A percentile compares a stretch with the other conserved stretches of the same genome.
Conservation (phyloP, 148 eudicot genomes). For the Pharnaceum exiguum region DNA sequence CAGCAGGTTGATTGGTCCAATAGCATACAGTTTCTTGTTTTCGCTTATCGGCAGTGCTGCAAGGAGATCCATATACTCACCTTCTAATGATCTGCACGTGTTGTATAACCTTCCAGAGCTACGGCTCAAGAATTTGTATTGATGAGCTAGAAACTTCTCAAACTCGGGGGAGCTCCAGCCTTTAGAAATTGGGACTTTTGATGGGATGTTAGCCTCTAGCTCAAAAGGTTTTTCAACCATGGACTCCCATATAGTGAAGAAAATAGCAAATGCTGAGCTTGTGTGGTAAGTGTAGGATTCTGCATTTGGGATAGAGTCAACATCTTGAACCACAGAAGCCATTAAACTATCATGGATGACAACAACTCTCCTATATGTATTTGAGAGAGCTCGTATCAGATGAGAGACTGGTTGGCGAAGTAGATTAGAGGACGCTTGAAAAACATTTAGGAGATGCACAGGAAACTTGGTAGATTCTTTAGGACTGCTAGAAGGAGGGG, state of each 20-base stretch:
- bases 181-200: constrained; percentile 6
- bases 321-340: constrained; percentile 43
- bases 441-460: constrained; percentile 39
- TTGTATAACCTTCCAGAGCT: constrained; percentile 39
- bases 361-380: constrained; percentile 22
- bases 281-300: constrained; percentile 44
- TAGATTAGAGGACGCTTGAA: constrained; percentile 26
- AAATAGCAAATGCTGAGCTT: constrained; percentile 38
- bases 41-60: constrained; percentile 10
- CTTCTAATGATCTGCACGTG: constrained; percentile 36
- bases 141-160: constrained; percentile 15
- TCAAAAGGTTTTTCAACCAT: constrained; percentile 25
- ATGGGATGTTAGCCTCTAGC: constrained; percentile 9
- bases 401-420: constrained; percentile 27
- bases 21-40: constrained; percentile 27
- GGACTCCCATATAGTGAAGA: constrained; percentile 25
- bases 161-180: constrained; percentile 35
- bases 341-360: constrained; percentile 49
- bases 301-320: constrained; percentile 29
- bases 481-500: constrained; percentile 26
- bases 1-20: constrained; percentile 44
- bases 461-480: constrained; percentile 29
- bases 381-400: constrained; percentile 32
- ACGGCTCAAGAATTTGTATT: constrained; percentile 13
- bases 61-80: constrained; percentile 31